Evolutionary conservation across 805 yeast genomes (phyloP).

Genomic region (Geotrichum ghanense): DNA sequence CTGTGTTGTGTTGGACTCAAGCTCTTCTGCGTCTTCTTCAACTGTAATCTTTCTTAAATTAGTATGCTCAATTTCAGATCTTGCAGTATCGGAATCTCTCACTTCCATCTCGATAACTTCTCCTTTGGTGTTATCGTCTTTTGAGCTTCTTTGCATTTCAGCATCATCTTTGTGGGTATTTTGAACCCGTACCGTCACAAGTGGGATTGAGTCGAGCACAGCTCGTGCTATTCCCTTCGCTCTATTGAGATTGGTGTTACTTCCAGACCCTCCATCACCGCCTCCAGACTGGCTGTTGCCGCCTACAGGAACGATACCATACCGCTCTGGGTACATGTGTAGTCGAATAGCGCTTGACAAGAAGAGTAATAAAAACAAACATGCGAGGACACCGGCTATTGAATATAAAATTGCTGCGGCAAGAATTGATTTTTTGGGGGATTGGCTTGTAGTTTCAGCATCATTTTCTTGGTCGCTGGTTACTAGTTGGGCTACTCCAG

Average conservation of each 20-base stretch:
- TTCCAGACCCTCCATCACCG: constrained; percentile 9
- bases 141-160: neutral
- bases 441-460: neutral
- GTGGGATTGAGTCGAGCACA: constrained; percentile 26
- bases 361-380: constrained; percentile 20
- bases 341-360: constrained; percentile 25
- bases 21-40: too few relatives aligned
- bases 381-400: constrained; percentile 21
- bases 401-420: constrained; percentile 17
- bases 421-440: constrained; percentile 20
- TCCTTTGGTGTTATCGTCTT: neutral
- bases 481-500: constrained; percentile 6
- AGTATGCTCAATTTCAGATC: too few relatives aligned
- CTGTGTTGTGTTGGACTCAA: too few relatives aligned
- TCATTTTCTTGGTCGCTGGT: constrained; percentile 1
- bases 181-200: constrained; percentile 15
- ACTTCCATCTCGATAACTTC: neutral
- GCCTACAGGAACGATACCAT: constrained; percentile 14
- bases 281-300: constrained; percentile 3
- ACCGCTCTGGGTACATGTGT: constrained; percentile 26
- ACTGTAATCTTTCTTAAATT: too few relatives aligned
- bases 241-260: constrained; percentile 11
- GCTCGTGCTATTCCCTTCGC: constrained; percentile 28
- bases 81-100: neutral
- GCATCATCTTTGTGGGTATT: neutral